Conservation (phyloP, 345 rosid genomes). For the Citrus glauca region DNA sequence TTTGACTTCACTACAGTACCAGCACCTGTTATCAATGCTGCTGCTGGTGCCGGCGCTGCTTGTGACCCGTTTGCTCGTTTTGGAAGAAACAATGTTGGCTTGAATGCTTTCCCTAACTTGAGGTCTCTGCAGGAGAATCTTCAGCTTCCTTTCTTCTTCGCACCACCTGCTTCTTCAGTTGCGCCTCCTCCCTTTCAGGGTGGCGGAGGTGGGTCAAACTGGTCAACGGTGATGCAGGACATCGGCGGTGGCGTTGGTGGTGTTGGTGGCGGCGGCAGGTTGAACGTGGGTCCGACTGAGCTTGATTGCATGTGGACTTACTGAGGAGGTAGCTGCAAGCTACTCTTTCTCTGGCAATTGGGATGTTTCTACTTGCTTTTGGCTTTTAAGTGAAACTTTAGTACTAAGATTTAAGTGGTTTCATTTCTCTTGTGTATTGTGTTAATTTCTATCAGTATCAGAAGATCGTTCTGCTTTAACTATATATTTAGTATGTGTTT, state of each 20-base stretch:
- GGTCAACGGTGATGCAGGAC: slow-evolving; percentile 17
- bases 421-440: not conserved
- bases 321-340: slow-evolving; percentile 9
- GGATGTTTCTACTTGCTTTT: slow-evolving; percentile 9
- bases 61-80: slow-evolving; percentile 16
- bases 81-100: slow-evolving; percentile 24
- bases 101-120: slow-evolving; percentile 55
- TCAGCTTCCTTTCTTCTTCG: slow-evolving; percentile 54
- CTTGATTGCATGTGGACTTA: slow-evolving; percentile 77
- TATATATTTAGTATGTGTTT: too few relatives aligned
- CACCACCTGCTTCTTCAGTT: slow-evolving; percentile 20
- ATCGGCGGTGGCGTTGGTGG: slow-evolving; percentile 40
- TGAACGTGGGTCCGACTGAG: slow-evolving; percentile 45
- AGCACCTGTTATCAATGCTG: not conserved
- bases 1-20: slow-evolving; percentile 31
- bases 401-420: not conserved
- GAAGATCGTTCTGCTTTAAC: not conserved
- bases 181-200: slow-evolving; percentile 17
- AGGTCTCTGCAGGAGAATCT: slow-evolving; percentile 83
- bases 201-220: slow-evolving; percentile 22
- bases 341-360: not conserved
- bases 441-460: not conserved
- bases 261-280: slow-evolving; percentile 28
- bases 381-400: not conserved
- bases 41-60: not conserved